Conservation (phyloP, 2,329 filamentous ascomycete genomes). For the Claviceps paspali region DNA sequence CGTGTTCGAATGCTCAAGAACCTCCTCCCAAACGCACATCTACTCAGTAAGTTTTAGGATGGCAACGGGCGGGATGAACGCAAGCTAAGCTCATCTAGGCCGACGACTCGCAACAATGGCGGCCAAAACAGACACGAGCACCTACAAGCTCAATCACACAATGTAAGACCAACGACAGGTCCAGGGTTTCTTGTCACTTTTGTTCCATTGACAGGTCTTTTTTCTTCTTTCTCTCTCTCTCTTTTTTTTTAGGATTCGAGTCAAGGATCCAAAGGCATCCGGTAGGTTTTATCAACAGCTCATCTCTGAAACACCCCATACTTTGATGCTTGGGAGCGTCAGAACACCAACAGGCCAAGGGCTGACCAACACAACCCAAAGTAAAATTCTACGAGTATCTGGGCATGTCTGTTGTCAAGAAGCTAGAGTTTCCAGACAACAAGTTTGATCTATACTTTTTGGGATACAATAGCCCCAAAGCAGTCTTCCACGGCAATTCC, state of each 20-base stretch:
- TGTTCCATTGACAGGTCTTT: constrained; percentile 6
- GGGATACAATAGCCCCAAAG: constrained; percentile 64
- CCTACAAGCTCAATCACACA: constrained; percentile 78
- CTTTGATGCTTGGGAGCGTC: not conserved
- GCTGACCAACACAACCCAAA: constrained; percentile 14
- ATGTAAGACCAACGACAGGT: constrained; percentile 41
- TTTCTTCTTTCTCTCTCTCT: constrained; percentile 1
- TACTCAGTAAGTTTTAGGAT: not conserved
- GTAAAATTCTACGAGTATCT: constrained; percentile 92
- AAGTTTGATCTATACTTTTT: constrained; percentile 97
- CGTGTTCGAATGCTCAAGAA: constrained; percentile 2
- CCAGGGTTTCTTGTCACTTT: not conserved
- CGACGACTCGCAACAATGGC: constrained; percentile 31
- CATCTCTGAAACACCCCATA: not conserved
- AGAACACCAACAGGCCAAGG: not conserved
- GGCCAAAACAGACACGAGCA: constrained; percentile 54
- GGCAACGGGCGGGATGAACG: no score
- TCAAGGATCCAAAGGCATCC: constrained; percentile 82
- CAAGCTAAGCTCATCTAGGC: constrained; percentile 2
- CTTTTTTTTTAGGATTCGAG: constrained; percentile 53
- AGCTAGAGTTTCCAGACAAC: constrained; percentile 66
- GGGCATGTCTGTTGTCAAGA: constrained; percentile 70
- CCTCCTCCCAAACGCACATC: not conserved
- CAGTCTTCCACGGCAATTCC: constrained; percentile 57
- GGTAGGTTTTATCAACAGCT: constrained; percentile 26